Evolutionary conservation across 768 basidiomycete species (phyloP), one percentile per base, ranked within the genome.

Genomic region (Cytidiella melzeri): DNA sequence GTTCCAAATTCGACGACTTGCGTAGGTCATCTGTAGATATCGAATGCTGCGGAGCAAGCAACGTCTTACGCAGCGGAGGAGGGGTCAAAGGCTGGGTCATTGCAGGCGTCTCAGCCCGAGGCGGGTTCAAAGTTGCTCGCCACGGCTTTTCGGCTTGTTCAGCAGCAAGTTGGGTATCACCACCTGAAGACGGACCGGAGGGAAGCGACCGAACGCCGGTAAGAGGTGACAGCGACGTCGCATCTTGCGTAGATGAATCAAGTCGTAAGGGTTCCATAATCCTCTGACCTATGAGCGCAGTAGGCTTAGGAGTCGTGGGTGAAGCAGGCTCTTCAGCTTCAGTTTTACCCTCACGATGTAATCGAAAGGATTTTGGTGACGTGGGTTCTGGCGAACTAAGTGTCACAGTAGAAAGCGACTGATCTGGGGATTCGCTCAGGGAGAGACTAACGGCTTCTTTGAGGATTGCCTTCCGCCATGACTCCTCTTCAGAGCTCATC

Each of bases 361-460:
- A 25, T 19, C 46, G 53, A 55, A 55, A 55, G 39, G 54, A 48
- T 24, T 45, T 25, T 28, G 43, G 54, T 23, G 57, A 43, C 11
- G 47, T 42, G 26, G 51, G 52, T 38, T 18, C 39, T 38, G 46
- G 57, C 40, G 47, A 55, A 20, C 20, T 41, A 3, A 57, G 41
- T 36, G 55, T 37, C 44, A 55, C 36, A 13, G 53, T 25, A 26
- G 77, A 73, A 56, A 74, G 76, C 19, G 75, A 77, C 18, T 56
- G 50, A 39, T 62, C 74, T 0, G 75, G 71, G 0, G 78, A 73
- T 47, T 73, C 77, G 52, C 77, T 80, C 30, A 89, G 68, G 3
- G 87, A 89, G 64, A 83, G 83, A 46, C 83, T 80, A 18, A 92
- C 87, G 28, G 87, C 90, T 64, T 89, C 79, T 19, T 80, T 80